A percentile compares a stretch with the other conserved stretches of the same genome.
Conservation (phyloP, 495 filamentous ascomycete species). For the Aspergillus ellipticus region DNA sequence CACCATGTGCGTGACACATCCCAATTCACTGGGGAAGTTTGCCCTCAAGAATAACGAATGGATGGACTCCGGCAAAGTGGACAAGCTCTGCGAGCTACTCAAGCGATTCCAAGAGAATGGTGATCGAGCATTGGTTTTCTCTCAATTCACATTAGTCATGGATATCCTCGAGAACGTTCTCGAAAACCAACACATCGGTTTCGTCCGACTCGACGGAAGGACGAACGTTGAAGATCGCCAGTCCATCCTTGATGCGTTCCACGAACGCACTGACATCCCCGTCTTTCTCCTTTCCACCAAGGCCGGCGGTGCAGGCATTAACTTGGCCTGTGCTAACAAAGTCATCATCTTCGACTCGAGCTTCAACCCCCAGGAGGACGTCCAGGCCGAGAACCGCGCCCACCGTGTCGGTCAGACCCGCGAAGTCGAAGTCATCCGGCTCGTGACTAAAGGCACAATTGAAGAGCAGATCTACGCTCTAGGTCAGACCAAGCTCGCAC, state of each 20-base stretch:
- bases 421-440: conserved; percentile 79
- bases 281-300: conserved; percentile 92
- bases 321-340: conserved; percentile 91
- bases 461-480: conserved; percentile 90
- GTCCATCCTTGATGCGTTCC: conserved; percentile 77
- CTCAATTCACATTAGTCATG: conserved; percentile 86
- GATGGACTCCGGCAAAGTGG: conserved; percentile 91
- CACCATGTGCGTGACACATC: conserved; percentile 67
- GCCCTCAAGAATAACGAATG: conserved; percentile 71
- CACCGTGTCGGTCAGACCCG: conserved; percentile 89
- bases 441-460: conserved; percentile 80
- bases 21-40: conserved; percentile 63
- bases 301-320: conserved; percentile 92
- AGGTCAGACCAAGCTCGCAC: conserved; percentile 85
- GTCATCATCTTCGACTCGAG: conserved; percentile 94
- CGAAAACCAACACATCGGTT: conserved; percentile 66
- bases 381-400: conserved; percentile 94
- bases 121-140: conserved; percentile 85
- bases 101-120: conserved; percentile 71
- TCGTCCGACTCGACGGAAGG: conserved; percentile 78
- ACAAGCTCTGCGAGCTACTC: conserved; percentile 70
- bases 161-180: conserved; percentile 84
- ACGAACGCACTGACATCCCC: conserved; percentile 68
- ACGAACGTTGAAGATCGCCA: conserved; percentile 82
- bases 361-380: conserved; percentile 95